Evolutionary conservation across 495 filamentous ascomycete species (phyloP), one percentile per base, ranked within the genome.

Genomic region (Hyaloscypha variabilis): DNA sequence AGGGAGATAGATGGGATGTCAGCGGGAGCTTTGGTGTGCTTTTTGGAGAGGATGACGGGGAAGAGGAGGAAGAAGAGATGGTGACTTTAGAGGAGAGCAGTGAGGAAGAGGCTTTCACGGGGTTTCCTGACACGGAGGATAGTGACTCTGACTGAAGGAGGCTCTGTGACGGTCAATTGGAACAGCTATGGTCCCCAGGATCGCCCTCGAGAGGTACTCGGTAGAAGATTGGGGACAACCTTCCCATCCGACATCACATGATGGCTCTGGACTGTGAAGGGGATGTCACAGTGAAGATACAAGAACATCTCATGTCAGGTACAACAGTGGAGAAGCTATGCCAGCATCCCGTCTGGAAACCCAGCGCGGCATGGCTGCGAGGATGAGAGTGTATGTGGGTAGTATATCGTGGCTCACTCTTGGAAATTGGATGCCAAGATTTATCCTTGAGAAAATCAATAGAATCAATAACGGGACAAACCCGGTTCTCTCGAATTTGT

Each of bases 1-100:
- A 85, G 72, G 94, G 95, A 19, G 96, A 97, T 77, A 83, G 95
- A 42, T 99, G 94, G 94, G 95, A 99, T 80, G 78, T 97, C 30
- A 85, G 83, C 42, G 96, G 88, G 2, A 88, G 78, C 21, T 89
- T 83, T 73, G 84, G 83, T 62, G 87, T 91, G 1, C 77, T 77
- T 54, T 74, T 73, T 11, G 74, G 72, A 0, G 74, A 71, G 19
- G 69, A 72, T 10, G 72, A 66, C 17, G 74, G 69, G 25, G 77
- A 77, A 28, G 77, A 77, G n/a, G 77, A 76, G 17, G 79, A 79
- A 17, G 79, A 60, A 39, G 63, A 30, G 19, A 42, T 52, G 49
- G 53, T 69, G 4, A 19, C 50, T 57, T 28, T 65, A 28, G 59
- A 67, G 30, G 50, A 49, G 31, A 58, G 51, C 46, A 68, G 66